phyloP scores from a whole-genome alignment of 2,329 filamentous ascomycete genomes.

The Plenodomus tracheiphilus region DNA sequence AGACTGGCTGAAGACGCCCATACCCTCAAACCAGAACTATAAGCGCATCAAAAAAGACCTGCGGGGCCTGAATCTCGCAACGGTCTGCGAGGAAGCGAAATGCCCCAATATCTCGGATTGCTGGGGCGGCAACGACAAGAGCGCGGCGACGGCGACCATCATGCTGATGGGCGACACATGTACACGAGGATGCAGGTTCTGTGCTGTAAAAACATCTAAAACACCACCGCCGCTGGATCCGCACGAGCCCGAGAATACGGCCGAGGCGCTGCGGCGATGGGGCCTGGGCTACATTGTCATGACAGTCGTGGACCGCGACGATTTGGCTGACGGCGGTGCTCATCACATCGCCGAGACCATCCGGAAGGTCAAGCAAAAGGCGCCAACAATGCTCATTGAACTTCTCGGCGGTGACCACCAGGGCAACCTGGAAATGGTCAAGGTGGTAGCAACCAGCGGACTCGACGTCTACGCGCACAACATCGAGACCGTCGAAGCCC shows the following conservation, averaged over 20 bases:
- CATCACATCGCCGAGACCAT: conserved; percentile 93
- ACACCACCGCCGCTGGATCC: conserved; percentile 80
- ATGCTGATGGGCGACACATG: conserved; percentile 99
- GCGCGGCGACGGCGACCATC: conserved; percentile 92
- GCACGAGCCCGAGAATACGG: conserved; percentile 95
- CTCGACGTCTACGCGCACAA: conserved; percentile 98
- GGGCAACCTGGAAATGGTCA: conserved; percentile 85
- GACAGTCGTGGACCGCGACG: conserved; percentile 91
- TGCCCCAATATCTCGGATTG: conserved; percentile 98
- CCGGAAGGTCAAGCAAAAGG: conserved; percentile 79
- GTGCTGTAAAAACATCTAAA: conserved; percentile 88
- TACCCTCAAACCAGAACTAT: conserved; percentile 83
- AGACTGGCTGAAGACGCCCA: conserved; percentile 93
- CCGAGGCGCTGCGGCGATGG: conserved; percentile 90
- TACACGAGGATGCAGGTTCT: conserved; percentile 94
- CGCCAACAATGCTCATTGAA: conserved; percentile 75
- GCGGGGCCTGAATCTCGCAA: conserved; percentile 85
- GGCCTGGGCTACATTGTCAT: conserved; percentile 94
- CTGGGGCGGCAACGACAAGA: conserved; percentile 90
- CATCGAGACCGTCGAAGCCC: conserved; percentile 87
- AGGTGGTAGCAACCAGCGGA: conserved; percentile 80
- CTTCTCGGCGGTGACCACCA: conserved; percentile 84
- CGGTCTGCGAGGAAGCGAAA: conserved; percentile 94
- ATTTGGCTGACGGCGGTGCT: conserved; percentile 85
- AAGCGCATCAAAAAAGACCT: conserved; percentile 95